Evolutionary conservation across 73 alveolate genomes (phyloP).

Genomic region (Stentor roeselii): DNA sequence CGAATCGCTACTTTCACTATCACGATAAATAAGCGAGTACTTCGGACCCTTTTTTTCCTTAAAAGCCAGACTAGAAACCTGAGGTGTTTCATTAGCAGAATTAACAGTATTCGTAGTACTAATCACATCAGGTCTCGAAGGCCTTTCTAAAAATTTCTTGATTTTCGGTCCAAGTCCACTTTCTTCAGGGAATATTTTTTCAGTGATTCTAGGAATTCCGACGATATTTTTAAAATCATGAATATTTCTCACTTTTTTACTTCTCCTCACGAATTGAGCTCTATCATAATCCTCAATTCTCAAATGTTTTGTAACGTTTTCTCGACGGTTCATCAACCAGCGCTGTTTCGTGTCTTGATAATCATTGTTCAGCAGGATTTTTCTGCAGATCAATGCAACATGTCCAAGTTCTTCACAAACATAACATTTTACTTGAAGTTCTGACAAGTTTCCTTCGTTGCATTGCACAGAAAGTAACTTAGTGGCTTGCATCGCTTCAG

Average conservation of each 20-base stretch:
- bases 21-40: neutral
- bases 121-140: neutral
- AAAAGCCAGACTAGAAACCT: neutral
- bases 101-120: neutral
- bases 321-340: neutral
- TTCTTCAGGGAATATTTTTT: conserved; percentile 10
- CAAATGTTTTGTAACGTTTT: neutral
- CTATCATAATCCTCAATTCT: too few species aligned
- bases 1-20: conserved; percentile 21
- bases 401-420: conserved; percentile 42
- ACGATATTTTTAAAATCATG: conserved; percentile 12
- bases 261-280: neutral
- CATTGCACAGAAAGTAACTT: neutral
- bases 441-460: neutral
- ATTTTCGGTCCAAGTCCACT: neutral
- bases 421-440: conserved; percentile 33
- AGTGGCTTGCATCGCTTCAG: conserved; percentile 40
- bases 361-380: conserved; percentile 23
- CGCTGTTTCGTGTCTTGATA: conserved; percentile 5
- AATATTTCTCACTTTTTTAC: neutral
- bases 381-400: conserved; percentile 36
- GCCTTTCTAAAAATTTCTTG: neutral
- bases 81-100: neutral
- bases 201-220: neutral
- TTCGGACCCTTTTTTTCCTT: neutral